phyloP scores from a whole-genome alignment of 2,329 filamentous ascomycete species.

The Paecilomyces dactylethromorphus region DNA sequence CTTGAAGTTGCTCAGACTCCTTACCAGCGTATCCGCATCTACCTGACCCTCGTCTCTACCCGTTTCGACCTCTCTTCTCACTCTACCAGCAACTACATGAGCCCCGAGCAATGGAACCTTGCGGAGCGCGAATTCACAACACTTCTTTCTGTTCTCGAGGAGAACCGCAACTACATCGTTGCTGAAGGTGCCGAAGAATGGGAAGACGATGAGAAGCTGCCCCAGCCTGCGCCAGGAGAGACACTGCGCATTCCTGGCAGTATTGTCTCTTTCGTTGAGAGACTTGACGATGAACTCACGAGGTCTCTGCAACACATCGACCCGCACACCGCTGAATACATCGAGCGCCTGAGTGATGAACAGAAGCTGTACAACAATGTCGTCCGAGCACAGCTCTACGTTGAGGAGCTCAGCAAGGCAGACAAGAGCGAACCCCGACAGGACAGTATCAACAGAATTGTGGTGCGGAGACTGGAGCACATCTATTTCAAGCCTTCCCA shows the following conservation, averaged over 20 bases:
- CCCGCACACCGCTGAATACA: slow-evolving; percentile 97
- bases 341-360: slow-evolving; percentile 89
- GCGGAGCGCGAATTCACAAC: slow-evolving; percentile 79
- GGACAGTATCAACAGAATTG: slow-evolving; percentile 83
- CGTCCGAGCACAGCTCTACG: slow-evolving; percentile 80
- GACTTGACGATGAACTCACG: slow-evolving; percentile 93
- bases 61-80: slow-evolving; percentile 88
- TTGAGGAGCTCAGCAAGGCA: slow-evolving; percentile 70
- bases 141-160: slow-evolving; percentile 72
- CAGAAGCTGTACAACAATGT: slow-evolving; percentile 85
- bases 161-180: slow-evolving; percentile 74
- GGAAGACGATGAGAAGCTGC: slow-evolving; percentile 97
- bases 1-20: slow-evolving; percentile 81
- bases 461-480: slow-evolving; percentile 92
- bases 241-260: slow-evolving; percentile 89
- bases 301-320: slow-evolving; percentile 97
- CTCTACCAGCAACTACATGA: slow-evolving; percentile 69
- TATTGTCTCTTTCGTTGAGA: slow-evolving; percentile 88
- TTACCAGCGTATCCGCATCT: slow-evolving; percentile 89
- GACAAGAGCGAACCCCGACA: slow-evolving; percentile 65
- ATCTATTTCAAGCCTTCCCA: slow-evolving; percentile 98
- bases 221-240: slow-evolving; percentile 64
- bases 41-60: slow-evolving; percentile 85
- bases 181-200: slow-evolving; percentile 92
- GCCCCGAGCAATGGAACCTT: slow-evolving; percentile 92